These are phyloP conservation scores for Exophiala bonariae DNA, from an alignment of 2,329 filamentous ascomycete species.

Conservation along the genomic window DNA sequence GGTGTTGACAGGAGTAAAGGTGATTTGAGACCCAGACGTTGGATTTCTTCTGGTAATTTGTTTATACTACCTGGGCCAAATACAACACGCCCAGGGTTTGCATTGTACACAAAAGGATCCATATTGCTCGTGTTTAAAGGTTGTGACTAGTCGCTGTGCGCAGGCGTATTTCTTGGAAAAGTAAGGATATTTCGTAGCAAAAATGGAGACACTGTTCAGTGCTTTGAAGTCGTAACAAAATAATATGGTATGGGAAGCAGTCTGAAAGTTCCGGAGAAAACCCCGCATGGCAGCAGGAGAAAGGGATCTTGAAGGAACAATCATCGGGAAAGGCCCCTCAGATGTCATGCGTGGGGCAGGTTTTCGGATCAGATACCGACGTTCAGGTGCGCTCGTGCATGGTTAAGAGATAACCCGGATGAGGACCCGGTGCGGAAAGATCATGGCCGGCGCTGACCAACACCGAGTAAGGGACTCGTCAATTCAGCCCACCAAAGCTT, in stretches of 20 bases:
- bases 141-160: neutral
- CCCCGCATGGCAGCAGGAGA: too few relatives aligned
- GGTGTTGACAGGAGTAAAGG: conserved; percentile 60
- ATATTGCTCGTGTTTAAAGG: conserved; percentile 33
- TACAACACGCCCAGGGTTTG: conserved; percentile 55
- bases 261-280: too few relatives aligned
- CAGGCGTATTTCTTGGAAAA: neutral
- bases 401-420: neutral
- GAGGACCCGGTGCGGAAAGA: neutral
- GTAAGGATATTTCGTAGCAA: too few relatives aligned
- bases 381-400: neutral
- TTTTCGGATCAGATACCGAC: neutral
- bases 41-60: conserved; percentile 45
- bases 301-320: too few relatives aligned
- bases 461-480: neutral
- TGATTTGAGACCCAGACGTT: conserved; percentile 47
- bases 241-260: too few relatives aligned
- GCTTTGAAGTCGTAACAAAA: neutral
- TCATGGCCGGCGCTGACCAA: conserved; percentile 2
- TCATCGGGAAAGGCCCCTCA: too few relatives aligned
- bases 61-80: conserved; percentile 58
- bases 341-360: neutral
- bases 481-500: neutral
- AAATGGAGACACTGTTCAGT: too few relatives aligned
- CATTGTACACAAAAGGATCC: conserved; percentile 58